A percentile compares a stretch with the other conserved stretches of the same genome.
Evolutionary conservation across 2,329 filamentous ascomycete species (phyloP).

Genomic region (Penicillium concentricum): DNA sequence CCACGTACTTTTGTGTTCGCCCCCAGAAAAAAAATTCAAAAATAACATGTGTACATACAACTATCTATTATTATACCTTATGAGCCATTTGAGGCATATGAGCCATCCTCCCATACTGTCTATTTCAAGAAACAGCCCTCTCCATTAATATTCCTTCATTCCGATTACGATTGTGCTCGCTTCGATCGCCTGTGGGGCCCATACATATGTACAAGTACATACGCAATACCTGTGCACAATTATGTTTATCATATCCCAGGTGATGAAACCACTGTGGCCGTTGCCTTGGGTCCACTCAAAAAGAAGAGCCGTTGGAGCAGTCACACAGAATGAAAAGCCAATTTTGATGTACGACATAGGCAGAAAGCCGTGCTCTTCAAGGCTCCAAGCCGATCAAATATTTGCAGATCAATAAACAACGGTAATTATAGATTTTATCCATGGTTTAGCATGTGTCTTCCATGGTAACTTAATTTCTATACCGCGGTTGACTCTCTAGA

Average conservation of each 20-base stretch:
- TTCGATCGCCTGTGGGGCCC: neutral
- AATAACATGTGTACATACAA: too few species aligned
- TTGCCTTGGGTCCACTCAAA: neutral
- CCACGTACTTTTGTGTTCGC: constrained; percentile 4
- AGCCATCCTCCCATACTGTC: neutral
- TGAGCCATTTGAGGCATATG: neutral
- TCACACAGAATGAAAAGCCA: neutral
- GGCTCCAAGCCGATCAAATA: neutral
- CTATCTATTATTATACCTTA: neutral
- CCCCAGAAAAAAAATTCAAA: neutral
- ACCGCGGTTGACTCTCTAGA: neutral
- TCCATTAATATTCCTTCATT: neutral
- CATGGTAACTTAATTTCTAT: neutral
- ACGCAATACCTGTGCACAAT: neutral
- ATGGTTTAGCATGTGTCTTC: constrained; percentile 6
- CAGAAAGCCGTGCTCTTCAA: neutral
- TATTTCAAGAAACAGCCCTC: neutral
- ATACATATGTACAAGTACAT: neutral
- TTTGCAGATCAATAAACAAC: constrained; percentile 18
- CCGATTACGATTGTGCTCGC: neutral
- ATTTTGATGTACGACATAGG: neutral
- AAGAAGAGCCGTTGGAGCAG: neutral
- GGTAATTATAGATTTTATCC: constrained; percentile 11
- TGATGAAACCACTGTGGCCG: neutral
- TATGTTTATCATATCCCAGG: neutral